Evolutionary conservation across 2,329 filamentous ascomycete species (phyloP).

Genomic region (Acarospora socialis): DNA sequence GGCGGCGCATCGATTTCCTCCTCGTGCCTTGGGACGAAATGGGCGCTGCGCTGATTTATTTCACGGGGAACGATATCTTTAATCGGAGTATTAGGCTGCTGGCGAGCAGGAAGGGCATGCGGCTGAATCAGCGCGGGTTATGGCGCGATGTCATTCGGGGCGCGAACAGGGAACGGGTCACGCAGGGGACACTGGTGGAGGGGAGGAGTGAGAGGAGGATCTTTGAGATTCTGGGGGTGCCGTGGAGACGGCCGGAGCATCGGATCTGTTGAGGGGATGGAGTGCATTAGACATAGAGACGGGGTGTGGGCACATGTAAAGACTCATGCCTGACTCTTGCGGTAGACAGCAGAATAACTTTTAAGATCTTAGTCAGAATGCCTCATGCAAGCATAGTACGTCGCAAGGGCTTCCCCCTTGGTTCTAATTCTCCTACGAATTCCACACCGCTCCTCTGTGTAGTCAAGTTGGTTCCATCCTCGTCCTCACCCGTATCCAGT

Average conservation of each 20-base stretch:
- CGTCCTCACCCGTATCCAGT: no score
- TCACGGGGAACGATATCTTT: slow-evolving; percentile 90
- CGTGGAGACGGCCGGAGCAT: slow-evolving; percentile 65
- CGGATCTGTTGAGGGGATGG: slow-evolving; percentile 56
- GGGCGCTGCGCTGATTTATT: slow-evolving; percentile 82
- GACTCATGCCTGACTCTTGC: no score
- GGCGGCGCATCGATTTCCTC: slow-evolving; percentile 74
- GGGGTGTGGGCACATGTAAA: no score
- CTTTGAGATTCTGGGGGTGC: slow-evolving; percentile 68
- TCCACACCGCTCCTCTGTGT: no score
- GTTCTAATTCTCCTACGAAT: no score
- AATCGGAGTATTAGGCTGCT: slow-evolving; percentile 73
- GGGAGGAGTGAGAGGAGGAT: slow-evolving; percentile 62
- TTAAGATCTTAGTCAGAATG: no score
- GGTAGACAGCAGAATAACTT: no score
- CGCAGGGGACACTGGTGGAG: slow-evolving; percentile 57
- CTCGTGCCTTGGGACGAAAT: slow-evolving; percentile 67
- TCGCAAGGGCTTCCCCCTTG: no score
- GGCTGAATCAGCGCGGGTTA: slow-evolving; percentile 70
- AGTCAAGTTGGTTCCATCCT: no score
- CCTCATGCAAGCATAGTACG: no score
- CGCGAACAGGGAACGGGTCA: slow-evolving; percentile 43
- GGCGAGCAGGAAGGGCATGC: slow-evolving; percentile 67
- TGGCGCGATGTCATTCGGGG: slow-evolving; percentile 56
- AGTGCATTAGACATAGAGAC: no score